phyloP scores from a whole-genome alignment of 345 rosid genomes.

The Melaleuca alternifolia region DNA sequence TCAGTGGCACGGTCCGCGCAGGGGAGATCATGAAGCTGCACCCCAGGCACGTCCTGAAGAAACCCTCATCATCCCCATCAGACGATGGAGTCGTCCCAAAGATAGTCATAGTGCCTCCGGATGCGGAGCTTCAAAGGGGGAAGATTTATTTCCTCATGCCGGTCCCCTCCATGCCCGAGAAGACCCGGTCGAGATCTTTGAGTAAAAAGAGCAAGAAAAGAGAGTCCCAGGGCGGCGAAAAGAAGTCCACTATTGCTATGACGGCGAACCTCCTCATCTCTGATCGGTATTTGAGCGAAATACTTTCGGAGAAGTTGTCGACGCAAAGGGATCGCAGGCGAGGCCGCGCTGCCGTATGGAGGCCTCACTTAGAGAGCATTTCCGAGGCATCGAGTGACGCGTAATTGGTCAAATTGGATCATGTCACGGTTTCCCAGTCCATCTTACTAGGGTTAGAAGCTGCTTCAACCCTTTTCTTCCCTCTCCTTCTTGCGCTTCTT shows the following conservation, averaged over 20 bases:
- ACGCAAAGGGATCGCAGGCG: slow-evolving; percentile 72
- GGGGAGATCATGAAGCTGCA: slow-evolving; percentile 70
- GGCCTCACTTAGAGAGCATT: slow-evolving; percentile 92
- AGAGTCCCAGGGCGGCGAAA: neutral
- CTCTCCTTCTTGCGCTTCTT: neutral
- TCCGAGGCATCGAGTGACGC: slow-evolving; percentile 35
- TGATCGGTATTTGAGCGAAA: slow-evolving; percentile 87
- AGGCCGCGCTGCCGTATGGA: slow-evolving; percentile 90
- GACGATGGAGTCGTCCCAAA: slow-evolving; percentile 38
- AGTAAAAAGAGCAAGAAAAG: slow-evolving; percentile 9
- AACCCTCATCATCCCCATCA: slow-evolving; percentile 46
- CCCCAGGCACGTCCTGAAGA: slow-evolving; percentile 83
- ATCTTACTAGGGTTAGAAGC: neutral
- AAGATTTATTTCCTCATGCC: slow-evolving; percentile 94
- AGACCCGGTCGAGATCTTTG: slow-evolving; percentile 12
- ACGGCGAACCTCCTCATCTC: slow-evolving; percentile 28
- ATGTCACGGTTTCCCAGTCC: neutral
- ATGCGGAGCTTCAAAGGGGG: slow-evolving; percentile 88
- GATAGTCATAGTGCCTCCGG: slow-evolving; percentile 85
- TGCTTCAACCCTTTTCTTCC: neutral
- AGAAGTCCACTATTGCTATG: neutral
- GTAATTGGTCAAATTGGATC: neutral
- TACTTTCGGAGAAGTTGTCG: slow-evolving; percentile 72
- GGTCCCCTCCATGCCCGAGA: slow-evolving; percentile 22
- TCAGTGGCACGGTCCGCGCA: slow-evolving; percentile 76